Percentiles rank a stretch among this genome's conserved stretches.
phyloP scores from a whole-genome alignment of 257 asterid genomes.

The Buddleja alternifolia region DNA sequence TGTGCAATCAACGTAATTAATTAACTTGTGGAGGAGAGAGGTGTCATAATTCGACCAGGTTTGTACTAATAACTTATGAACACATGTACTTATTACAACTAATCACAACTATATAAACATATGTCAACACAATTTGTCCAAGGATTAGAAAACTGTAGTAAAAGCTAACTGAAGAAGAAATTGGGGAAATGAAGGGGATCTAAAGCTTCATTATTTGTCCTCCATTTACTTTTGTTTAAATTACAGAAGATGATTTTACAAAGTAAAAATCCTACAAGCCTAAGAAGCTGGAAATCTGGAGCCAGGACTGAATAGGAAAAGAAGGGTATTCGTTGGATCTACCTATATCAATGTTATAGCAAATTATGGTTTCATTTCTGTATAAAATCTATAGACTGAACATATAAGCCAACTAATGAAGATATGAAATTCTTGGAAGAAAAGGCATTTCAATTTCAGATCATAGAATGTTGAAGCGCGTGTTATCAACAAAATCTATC shows the following conservation, averaged over 20 bases:
- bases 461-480: background rate
- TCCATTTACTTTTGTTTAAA: background rate
- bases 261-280: constrained; percentile 12
- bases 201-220: background rate
- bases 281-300: background rate
- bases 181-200: background rate
- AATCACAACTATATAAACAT: background rate
- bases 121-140: background rate
- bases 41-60: background rate
- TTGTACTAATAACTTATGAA: background rate
- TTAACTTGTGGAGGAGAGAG: background rate
- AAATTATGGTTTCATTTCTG: constrained; percentile 3
- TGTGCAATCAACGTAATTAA: background rate
- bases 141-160: background rate
- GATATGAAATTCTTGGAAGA: constrained; percentile 3
- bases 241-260: background rate
- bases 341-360: background rate
- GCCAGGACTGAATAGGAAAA: background rate
- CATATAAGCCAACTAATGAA: background rate
- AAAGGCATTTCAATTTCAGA: background rate
- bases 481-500: background rate
- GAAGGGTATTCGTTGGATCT: background rate
- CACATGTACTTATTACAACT: background rate
- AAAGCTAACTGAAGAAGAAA: background rate
- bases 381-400: background rate